Evolutionary conservation across 805 yeast species (phyloP), one percentile per base, ranked within the genome.

Genomic region (Monosporozyma servazzii): DNA sequence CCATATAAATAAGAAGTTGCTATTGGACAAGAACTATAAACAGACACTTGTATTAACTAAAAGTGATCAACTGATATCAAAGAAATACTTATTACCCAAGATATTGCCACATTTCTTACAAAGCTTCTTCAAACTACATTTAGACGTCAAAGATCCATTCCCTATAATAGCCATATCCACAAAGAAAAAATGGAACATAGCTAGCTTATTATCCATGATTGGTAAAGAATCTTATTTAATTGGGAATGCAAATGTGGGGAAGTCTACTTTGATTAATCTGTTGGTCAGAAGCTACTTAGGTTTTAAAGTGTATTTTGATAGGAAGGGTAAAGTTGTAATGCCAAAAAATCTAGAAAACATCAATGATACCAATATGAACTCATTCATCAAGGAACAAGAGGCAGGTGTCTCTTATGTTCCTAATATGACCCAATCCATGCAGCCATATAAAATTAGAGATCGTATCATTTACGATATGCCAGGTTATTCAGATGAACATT

Each of bases 211-310:
- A 29, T 51, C 66, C 2, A 43, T 56, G 41, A 45, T 67, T 45
- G 58, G 55, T 17, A 53, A 56, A 10, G 66, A 69, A 31, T 63
- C 77, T 7, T 81, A 78, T 58, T 64, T 86, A 30, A 68, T 85
- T 20, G 95, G 95, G 1, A 75, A 74, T 53, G 80, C 84, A 10
- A 86, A 86, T 59, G 74, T 78, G 13, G 95, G 95, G 0, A 86
- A 86, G 62, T 80, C 88, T 2, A 73, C 84, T 1, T 56, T 86
- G 37, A 71, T 84, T 1, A 77, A 75, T 56, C 59, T 79, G 18
- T 55, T 84, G 18, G 54, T 77, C 75, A 57, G 60, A 39, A 53
- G 54, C 29, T 61, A 51, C 47, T 13, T 54, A 13, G 66, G 67
- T 2, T 37, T 40, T 27, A 64, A 62, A 47, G 30, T 57, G 3